These are phyloP conservation scores for Beta vulgaris DNA, from an alignment of 148 eudicot genomes.

Conservation along the genomic window DNA sequence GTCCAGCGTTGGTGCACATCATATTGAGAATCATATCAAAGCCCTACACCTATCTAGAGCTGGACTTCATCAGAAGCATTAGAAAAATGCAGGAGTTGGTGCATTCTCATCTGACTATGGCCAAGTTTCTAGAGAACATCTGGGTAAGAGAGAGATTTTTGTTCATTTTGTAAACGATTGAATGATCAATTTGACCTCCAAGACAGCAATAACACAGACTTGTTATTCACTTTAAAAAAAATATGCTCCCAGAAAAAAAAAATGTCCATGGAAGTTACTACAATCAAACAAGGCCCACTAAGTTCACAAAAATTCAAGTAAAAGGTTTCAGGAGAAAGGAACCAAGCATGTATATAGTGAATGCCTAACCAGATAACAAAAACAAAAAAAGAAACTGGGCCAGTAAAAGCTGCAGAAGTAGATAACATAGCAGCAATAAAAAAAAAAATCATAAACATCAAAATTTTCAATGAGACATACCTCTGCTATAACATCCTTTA, in stretches of 20 bases:
- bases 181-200: not conserved
- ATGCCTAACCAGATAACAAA: not conserved
- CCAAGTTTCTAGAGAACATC: not conserved
- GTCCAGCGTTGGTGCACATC: not conserved
- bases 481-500: conserved; percentile 96
- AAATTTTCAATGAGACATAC: conserved; percentile 29
- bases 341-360: too few relatives aligned
- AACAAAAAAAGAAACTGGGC: not conserved
- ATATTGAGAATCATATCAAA: not conserved
- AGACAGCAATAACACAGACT: not conserved
- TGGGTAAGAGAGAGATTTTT: too few relatives aligned
- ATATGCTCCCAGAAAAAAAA: too few relatives aligned
- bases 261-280: too few relatives aligned
- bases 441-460: not conserved
- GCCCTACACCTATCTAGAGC: not conserved
- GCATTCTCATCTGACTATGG: not conserved
- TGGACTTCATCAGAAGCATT: not conserved
- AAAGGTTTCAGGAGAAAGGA: too few relatives aligned
- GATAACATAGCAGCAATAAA: not conserved
- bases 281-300: too few relatives aligned
- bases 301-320: too few relatives aligned
- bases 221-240: too few relatives aligned
- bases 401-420: too few relatives aligned
- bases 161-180: too few relatives aligned
- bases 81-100: not conserved